phyloP scores from a whole-genome alignment of 768 basidiomycete genomes.

The Serendipita sp. region DNA sequence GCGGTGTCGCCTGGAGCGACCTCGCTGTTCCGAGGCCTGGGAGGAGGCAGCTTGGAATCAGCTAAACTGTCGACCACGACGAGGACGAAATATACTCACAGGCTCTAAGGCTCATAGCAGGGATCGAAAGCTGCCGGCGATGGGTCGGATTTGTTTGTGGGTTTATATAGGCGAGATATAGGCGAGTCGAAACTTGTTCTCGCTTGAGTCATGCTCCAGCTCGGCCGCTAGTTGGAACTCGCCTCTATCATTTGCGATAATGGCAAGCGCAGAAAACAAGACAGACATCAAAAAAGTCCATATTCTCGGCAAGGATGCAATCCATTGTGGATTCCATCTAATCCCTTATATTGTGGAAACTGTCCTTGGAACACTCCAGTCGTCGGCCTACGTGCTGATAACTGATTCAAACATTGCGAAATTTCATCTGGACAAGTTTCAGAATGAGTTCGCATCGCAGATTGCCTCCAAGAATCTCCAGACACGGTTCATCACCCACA shows the following conservation, averaged over 20 bases:
- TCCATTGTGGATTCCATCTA: slow-evolving; percentile 90
- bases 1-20: neutral
- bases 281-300: slow-evolving; percentile 61
- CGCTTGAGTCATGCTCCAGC: neutral
- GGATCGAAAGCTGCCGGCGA: neutral
- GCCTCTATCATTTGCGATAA: neutral
- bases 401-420: slow-evolving; percentile 84
- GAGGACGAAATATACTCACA: neutral
- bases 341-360: slow-evolving; percentile 70
- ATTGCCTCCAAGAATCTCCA: slow-evolving; percentile 25
- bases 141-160: neutral
- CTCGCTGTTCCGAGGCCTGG: neutral
- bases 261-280: neutral
- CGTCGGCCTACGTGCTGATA: slow-evolving; percentile 79
- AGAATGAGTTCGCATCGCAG: slow-evolving; percentile 42
- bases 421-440: slow-evolving; percentile 57
- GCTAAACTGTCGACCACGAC: neutral
- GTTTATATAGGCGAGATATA: neutral
- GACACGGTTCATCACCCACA: slow-evolving; percentile 54
- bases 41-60: neutral
- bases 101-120: neutral
- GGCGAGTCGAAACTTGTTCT: neutral
- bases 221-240: neutral
- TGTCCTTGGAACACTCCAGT: slow-evolving; percentile 50
- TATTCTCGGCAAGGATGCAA: slow-evolving; percentile 71